Conservation (phyloP, 2,329 filamentous ascomycete genomes). For the Alternaria brassicicola region DNA sequence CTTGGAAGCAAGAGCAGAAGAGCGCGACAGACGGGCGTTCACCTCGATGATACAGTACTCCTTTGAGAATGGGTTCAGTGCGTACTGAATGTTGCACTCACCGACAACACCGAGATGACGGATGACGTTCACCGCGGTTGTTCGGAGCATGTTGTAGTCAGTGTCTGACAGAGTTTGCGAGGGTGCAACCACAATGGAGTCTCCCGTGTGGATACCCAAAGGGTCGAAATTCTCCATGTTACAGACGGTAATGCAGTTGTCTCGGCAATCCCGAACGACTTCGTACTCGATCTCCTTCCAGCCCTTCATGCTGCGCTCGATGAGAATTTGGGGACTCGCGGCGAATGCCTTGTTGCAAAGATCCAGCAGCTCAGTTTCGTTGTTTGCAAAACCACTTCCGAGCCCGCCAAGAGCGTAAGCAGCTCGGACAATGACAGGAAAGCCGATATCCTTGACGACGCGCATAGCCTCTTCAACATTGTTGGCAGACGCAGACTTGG, state of each 20-base stretch:
- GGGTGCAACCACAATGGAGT: slow-evolving; percentile 96
- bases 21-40: slow-evolving; percentile 93
- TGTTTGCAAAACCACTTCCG: slow-evolving; percentile 92
- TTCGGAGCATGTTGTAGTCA: slow-evolving; percentile 99
- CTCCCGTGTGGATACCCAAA: slow-evolving; percentile 95
- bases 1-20: slow-evolving; percentile 94
- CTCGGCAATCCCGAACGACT: slow-evolving; percentile 90
- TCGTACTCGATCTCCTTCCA: slow-evolving; percentile 99
- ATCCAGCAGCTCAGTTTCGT: slow-evolving; percentile 79
- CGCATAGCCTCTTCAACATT: slow-evolving; percentile 85
- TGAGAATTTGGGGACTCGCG: slow-evolving; percentile 91
- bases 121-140: slow-evolving; percentile 95
- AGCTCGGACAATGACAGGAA: slow-evolving; percentile 95
- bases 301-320: slow-evolving; percentile 98
- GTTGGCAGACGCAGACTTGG: slow-evolving; percentile 92
- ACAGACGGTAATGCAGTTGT: slow-evolving; percentile 99
- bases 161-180: slow-evolving; percentile 96
- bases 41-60: slow-evolving; percentile 99
- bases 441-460: slow-evolving; percentile 91
- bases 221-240: slow-evolving; percentile 99
- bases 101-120: slow-evolving; percentile 95
- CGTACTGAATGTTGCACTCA: slow-evolving; percentile 99
- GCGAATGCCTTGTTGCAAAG: slow-evolving; percentile 96
- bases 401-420: slow-evolving; percentile 95
- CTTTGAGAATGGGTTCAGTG: slow-evolving; percentile 89